Evolutionary conservation across 768 basidiomycete genomes (phyloP), one percentile per base, ranked within the genome.

Genomic region (Amyloporia xantha): DNA sequence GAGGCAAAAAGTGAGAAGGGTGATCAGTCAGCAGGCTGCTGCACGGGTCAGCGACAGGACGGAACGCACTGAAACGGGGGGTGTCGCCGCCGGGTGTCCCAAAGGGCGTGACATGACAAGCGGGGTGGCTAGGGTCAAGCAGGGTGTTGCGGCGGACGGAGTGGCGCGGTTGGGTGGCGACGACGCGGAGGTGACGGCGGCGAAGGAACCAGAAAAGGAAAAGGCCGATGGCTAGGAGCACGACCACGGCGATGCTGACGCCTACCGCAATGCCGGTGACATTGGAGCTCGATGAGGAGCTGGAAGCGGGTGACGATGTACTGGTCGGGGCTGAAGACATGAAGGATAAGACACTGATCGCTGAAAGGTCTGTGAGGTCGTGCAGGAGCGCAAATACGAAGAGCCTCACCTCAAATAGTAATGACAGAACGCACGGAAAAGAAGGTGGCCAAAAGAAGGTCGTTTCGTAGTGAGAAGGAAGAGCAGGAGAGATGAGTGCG

Each of bases 101-200:
- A 28, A 55, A 60, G 3, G 59, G 59, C 13, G 56, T 58, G 24
- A 60, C 54, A 30, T 41, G 49, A 25, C 39, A 47, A 9, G 59
- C 59, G 11, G 58, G 58, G 35, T 59, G 53, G 25, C 43, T 45
- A 5, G 46, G 45, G 41, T 54, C 58, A 36, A 58, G 51, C 7
- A 47, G 11, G 11, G 52, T 55, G 17, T 30, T 39, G 15, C 49
- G 48, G 21, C 51, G 26, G n/a, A 24, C 27, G 4, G 41, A 2
- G 19, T 21, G 37, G n/a, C 7, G 20, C 21, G 40, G 41, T 20
- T 43, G 38, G 43, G 4, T 44, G 10, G 45, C 2, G 21, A 39
- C 45, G 45, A 47, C 15, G n/a, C 27, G 35, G 45, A 6, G 17
- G 6, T 39, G 47, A 6, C 47, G 51, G 10, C 56, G 38, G 1